Conservation (phyloP, 2,329 filamentous ascomycete genomes). For the Talaromyces albobiverticillius region DNA sequence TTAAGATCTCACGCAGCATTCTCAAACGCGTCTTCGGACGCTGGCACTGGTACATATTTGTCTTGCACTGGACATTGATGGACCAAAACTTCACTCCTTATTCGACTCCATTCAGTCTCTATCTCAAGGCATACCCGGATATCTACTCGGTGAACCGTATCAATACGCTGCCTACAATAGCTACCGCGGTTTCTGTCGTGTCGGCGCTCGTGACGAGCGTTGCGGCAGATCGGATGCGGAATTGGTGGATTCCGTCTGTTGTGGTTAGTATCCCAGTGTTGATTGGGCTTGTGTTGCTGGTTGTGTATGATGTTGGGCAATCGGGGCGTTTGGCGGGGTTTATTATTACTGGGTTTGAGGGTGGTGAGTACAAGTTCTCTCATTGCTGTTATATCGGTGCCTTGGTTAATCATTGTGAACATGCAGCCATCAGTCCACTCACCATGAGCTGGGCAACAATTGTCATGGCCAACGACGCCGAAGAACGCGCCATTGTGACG, state of each 20-base stretch:
- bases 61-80: slow-evolving; percentile 36
- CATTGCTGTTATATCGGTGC: neutral
- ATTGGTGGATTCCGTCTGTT: slow-evolving; percentile 35
- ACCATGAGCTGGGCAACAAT: slow-evolving; percentile 43
- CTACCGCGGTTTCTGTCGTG: slow-evolving; percentile 38
- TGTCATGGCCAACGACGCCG: slow-evolving; percentile 37
- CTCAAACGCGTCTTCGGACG: slow-evolving; percentile 37
- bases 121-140: slow-evolving; percentile 37
- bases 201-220: slow-evolving; percentile 32
- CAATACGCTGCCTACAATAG: slow-evolving; percentile 43
- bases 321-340: slow-evolving; percentile 37
- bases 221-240: slow-evolving; percentile 31
- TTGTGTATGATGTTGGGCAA: slow-evolving; percentile 38
- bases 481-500: slow-evolving; percentile 42
- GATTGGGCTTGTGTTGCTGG: slow-evolving; percentile 31
- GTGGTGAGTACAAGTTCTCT: slow-evolving; percentile 24
- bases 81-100: slow-evolving; percentile 37
- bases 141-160: slow-evolving; percentile 40
- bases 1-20: slow-evolving; percentile 32
- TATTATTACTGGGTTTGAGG: slow-evolving; percentile 38
- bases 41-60: slow-evolving; percentile 43
- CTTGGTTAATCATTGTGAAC: neutral
- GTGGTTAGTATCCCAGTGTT: slow-evolving; percentile 33
- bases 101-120: slow-evolving; percentile 39
- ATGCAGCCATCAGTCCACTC: slow-evolving; percentile 26